Conservation (phyloP, 2,329 filamentous ascomycete genomes). For the Emmonsia crescens region DNA sequence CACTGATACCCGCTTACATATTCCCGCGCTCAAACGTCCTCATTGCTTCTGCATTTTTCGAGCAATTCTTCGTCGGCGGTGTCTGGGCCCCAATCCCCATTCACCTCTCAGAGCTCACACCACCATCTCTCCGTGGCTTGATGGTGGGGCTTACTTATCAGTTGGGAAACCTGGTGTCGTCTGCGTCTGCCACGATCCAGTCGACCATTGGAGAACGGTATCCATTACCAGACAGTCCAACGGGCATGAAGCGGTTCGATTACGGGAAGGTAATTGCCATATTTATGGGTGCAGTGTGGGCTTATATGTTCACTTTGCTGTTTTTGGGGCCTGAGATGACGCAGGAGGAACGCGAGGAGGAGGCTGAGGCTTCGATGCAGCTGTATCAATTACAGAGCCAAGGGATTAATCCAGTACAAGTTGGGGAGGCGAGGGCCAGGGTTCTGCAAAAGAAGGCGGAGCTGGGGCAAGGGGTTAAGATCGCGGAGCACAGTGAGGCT, state of each 20-base stretch:
- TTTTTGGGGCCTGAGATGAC: constrained; percentile 40
- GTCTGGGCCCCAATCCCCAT: constrained; percentile 68
- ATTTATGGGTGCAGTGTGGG: constrained; percentile 78
- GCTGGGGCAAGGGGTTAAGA: neutral
- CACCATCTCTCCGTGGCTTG: constrained; percentile 50
- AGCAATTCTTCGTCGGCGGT: constrained; percentile 69
- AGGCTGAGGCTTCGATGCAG: constrained; percentile 26
- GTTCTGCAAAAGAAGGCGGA: too few species aligned
- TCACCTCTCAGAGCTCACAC: constrained; percentile 54
- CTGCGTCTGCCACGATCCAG: constrained; percentile 62
- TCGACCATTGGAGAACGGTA: constrained; percentile 63
- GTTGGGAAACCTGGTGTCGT: constrained; percentile 51
- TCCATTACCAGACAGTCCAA: constrained; percentile 50
- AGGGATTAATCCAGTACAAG: constrained; percentile 7
- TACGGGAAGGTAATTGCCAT: constrained; percentile 83
- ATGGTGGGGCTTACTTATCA: constrained; percentile 55
- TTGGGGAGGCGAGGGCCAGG: constrained; percentile 8
- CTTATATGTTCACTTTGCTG: constrained; percentile 45
- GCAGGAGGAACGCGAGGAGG: constrained; percentile 37
- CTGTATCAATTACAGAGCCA: constrained; percentile 1
- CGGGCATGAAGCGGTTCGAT: constrained; percentile 47
- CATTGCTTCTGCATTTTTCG: constrained; percentile 73
- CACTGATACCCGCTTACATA: constrained; percentile 73
- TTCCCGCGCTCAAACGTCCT: constrained; percentile 53
- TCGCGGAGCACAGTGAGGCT: neutral